A percentile compares a stretch with the other conserved stretches of the same genome.
Evolutionary conservation across 2,329 filamentous ascomycete genomes (phyloP).

Genomic region (Aschersonia sp.): DNA sequence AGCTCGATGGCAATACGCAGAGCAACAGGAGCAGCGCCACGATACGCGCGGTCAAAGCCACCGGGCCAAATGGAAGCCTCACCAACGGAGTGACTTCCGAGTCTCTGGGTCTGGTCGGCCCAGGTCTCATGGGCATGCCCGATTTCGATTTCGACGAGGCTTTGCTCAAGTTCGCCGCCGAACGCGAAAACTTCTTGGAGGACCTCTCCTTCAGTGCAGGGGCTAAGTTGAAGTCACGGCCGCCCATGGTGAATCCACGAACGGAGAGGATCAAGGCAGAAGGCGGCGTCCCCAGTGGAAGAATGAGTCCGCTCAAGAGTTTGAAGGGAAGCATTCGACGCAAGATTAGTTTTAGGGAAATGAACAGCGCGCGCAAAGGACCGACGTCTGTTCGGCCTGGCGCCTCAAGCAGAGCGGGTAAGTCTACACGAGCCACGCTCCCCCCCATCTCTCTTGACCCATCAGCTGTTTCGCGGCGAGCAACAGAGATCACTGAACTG

Average conservation of each 20-base stretch:
- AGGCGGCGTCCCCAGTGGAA: constrained; percentile 40
- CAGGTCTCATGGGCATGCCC: constrained; percentile 16
- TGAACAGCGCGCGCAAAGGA: constrained; percentile 88
- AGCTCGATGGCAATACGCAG: constrained; percentile 39
- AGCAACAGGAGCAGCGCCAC: constrained; percentile 55
- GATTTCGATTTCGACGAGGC: constrained; percentile 93
- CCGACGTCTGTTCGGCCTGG: constrained; percentile 61
- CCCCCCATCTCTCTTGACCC: neutral
- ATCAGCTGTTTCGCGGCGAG: neutral
- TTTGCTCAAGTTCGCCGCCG: constrained; percentile 85
- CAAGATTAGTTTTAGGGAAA: constrained; percentile 84
- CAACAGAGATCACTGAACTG: neutral
- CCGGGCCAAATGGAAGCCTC: constrained; percentile 10
- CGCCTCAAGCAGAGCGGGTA: constrained; percentile 32
- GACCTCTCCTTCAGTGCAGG: constrained; percentile 83
- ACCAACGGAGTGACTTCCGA: constrained; percentile 13
- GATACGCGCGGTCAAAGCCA: constrained; percentile 31
- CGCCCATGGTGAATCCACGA: constrained; percentile 62
- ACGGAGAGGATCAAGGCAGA: constrained; percentile 71
- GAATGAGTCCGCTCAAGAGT: constrained; percentile 40
- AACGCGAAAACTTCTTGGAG: constrained; percentile 84
- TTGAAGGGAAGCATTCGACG: constrained; percentile 77
- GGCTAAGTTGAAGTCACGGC: constrained; percentile 54
- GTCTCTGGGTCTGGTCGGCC: neutral
- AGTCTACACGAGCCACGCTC: constrained; percentile 7